These are phyloP conservation scores for Diaporthe aspalathi DNA, from an alignment of 2,329 filamentous ascomycete species.

Conservation along the genomic window DNA sequence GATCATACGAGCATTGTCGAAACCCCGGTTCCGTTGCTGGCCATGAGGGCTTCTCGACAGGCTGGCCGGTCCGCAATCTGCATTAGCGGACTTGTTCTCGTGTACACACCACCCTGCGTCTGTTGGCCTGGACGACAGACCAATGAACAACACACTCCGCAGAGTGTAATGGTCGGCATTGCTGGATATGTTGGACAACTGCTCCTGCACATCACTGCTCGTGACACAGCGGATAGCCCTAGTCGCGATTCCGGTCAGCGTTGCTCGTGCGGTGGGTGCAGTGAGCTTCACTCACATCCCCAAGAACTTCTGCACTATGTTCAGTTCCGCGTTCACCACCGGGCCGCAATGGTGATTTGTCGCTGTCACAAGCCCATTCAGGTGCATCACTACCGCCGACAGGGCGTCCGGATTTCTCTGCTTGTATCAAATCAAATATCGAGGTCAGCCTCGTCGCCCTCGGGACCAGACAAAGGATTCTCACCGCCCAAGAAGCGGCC, in stretches of 20 bases:
- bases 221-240: constrained; percentile 9
- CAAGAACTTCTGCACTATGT: constrained; percentile 2
- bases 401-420: constrained; percentile 22
- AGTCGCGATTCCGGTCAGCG: constrained; percentile 8
- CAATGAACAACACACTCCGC: constrained; percentile 10
- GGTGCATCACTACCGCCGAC: constrained; percentile 24
- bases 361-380: constrained; percentile 21
- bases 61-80: background rate
- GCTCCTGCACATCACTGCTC: background rate
- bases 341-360: background rate
- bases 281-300: constrained; percentile 18
- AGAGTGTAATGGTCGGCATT: background rate
- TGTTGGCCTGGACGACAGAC: constrained; percentile 21
- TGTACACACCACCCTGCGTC: constrained; percentile 18
- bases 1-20: constrained; percentile 51
- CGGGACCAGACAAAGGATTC: background rate
- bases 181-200: background rate
- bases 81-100: background rate
- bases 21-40: background rate
- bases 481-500: constrained; percentile 45
- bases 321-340: background rate
- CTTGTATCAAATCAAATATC: background rate
- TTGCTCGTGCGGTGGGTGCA: background rate
- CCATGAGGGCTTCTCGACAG: background rate
- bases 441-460: background rate